A percentile compares a stretch with the other conserved stretches of the same genome.
These are phyloP conservation scores for Pseudocercospora musae DNA, from an alignment of 2,329 filamentous ascomycete species.

Conservation along the genomic window DNA sequence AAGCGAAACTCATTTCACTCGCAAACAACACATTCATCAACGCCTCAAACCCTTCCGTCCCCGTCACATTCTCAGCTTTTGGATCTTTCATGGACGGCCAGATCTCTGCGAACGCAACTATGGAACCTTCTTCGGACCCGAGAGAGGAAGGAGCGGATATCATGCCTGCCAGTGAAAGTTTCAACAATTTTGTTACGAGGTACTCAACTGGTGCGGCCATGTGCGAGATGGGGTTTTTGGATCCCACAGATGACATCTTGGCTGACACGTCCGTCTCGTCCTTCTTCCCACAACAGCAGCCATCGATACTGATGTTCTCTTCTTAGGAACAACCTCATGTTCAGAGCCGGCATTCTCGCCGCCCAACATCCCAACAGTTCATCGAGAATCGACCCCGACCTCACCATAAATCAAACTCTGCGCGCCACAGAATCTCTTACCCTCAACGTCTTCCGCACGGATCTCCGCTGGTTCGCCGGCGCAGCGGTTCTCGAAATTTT, in stretches of 20 bases:
- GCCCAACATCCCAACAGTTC: neutral
- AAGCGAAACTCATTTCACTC: constrained; percentile 2
- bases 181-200: constrained; percentile 1
- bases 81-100: constrained; percentile 7
- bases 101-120: constrained; percentile 1
- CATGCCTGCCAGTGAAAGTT: neutral
- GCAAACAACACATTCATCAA: constrained; percentile 15
- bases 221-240: constrained; percentile 1
- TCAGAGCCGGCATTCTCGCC: constrained; percentile 8
- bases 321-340: constrained; percentile 11
- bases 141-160: neutral
- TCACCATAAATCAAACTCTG: neutral
- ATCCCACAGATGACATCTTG: constrained; percentile 11
- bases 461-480: constrained; percentile 13
- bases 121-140: neutral
- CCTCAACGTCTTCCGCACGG: neutral
- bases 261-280: neutral
- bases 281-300: no score
- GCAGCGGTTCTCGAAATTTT: constrained; percentile 11
- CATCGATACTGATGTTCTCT: no score
- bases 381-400: neutral
- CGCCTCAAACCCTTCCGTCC: neutral
- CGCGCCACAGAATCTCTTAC: no score
- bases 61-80: constrained; percentile 2
- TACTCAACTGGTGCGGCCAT: neutral